Evolutionary conservation across 2,329 filamentous ascomycete species (phyloP), one percentile per base, ranked within the genome.

Genomic region (Colletotrichum gigasporum): DNA sequence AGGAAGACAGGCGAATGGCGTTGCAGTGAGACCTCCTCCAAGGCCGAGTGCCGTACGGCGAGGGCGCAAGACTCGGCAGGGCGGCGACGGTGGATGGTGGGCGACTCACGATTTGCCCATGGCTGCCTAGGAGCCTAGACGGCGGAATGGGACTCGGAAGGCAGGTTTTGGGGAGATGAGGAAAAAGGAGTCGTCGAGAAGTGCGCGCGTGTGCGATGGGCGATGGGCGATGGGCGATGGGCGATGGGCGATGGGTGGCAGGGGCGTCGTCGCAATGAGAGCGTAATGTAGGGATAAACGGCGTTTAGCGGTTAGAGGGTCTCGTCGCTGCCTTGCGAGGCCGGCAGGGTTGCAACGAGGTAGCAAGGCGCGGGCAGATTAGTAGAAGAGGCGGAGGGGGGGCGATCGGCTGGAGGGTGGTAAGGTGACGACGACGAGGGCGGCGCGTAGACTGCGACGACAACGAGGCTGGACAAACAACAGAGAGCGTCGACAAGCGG

Each of bases 91-190:
- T 20, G 35, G 48, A 22, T 28, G 32, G 14, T 22, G 48, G 32
- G 20, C 56, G 39, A 62, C 67, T 80, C 75, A 83, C 81, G 81
- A 80, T 80, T 83, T 83, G 68, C 81, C 81, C 81, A 83, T 83
- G 55, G 47, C 47, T 58, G 41, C 7, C 30, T 34, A 14, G 10
- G 51, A 65, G 47, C 56, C 56, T 60, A 26, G 12, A 39, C 16
- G 42, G 59, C 37, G 18, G 16, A 18, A 24, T 22, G 9, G 18
- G 20, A 16, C 9, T 26, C 7, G 44, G 20, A 32, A 35, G 12
- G 20, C 16, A 35, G 30, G 5, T 47, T 24, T 10, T 4, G 9
- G 47, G 47, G 22, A 14, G 30, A 4, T 14, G 28, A 32, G 9
- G 8, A 18, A 16, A 12, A 7, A 32, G 14, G 32, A 10, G 28